These are phyloP conservation scores for Phytophthora brassicae DNA, from an alignment of 352 stramenopile genomes.

Conservation along the genomic window DNA sequence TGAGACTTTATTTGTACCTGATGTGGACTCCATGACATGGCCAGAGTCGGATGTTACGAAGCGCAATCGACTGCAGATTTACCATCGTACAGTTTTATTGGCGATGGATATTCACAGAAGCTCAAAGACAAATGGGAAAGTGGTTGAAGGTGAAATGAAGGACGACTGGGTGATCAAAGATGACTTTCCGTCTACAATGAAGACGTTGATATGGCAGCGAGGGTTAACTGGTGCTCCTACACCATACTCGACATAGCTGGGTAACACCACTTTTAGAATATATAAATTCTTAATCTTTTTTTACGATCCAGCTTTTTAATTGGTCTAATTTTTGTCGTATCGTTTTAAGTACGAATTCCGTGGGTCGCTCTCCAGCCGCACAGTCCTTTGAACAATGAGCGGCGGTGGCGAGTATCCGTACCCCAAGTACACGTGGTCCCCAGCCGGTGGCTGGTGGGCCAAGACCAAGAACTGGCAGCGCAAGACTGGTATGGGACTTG, in stretches of 20 bases:
- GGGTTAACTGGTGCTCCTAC: not conserved
- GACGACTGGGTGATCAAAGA: not conserved
- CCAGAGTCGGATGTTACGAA: slow-evolving; percentile 31
- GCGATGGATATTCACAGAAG: slow-evolving; percentile 53
- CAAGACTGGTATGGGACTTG: slow-evolving; percentile 67
- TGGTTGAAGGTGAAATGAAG: not conserved
- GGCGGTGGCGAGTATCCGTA: slow-evolving; percentile 84
- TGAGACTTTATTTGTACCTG: slow-evolving; percentile 41
- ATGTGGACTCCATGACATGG: slow-evolving; percentile 21
- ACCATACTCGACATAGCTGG: not conserved
- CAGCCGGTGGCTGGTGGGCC: slow-evolving; percentile 83
- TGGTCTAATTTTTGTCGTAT: not conserved
- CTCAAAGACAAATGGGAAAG: slow-evolving; percentile 44
- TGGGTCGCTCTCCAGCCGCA: slow-evolving; percentile 15
- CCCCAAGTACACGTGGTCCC: slow-evolving; percentile 88
- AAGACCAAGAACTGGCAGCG: slow-evolving; percentile 85
- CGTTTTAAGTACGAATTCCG: not conserved
- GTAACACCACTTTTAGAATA: not conserved
- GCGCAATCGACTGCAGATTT: slow-evolving; percentile 44
- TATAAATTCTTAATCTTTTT: too few species aligned
- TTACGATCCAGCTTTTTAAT: not conserved
- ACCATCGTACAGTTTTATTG: slow-evolving; percentile 46
- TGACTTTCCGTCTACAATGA: slow-evolving; percentile 21
- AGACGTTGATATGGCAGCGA: slow-evolving; percentile 27
- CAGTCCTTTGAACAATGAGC: slow-evolving; percentile 53